These are phyloP conservation scores for Rhododendron vialii DNA, from an alignment of 148 eudicot genomes.

Conservation along the genomic window DNA sequence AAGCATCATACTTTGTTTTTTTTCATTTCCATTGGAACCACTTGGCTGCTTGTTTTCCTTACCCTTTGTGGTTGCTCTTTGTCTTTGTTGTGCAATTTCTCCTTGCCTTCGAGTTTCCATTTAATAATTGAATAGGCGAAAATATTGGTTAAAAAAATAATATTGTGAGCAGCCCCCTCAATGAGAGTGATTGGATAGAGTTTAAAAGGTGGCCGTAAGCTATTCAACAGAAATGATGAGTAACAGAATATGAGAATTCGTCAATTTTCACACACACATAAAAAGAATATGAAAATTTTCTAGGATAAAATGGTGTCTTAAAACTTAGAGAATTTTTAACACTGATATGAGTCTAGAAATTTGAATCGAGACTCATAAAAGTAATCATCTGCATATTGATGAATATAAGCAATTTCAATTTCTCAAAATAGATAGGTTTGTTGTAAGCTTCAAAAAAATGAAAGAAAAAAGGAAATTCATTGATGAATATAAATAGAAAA, in stretches of 20 bases:
- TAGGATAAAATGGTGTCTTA: not conserved
- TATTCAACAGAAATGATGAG: not conserved
- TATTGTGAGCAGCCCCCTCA: no score
- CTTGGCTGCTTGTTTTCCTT: no score
- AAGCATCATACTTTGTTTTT: no score
- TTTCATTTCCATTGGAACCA: no score
- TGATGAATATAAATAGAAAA: not conserved
- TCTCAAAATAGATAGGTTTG: not conserved
- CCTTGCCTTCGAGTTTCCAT: no score
- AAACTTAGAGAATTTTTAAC: not conserved
- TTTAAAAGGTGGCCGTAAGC: not conserved
- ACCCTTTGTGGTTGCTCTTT: no score
- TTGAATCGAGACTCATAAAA: no score
- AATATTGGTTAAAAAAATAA: no score
- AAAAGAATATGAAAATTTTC: not conserved
- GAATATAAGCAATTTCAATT: no score
- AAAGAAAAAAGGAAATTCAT: not conserved
- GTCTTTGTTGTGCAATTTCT: no score
- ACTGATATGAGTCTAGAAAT: not conserved
- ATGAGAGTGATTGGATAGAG: not conserved
- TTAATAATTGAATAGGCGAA: no score
- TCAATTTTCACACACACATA: not conserved
- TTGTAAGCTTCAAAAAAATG: not conserved
- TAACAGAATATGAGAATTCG: not conserved
- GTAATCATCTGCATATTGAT: no score